phyloP scores from a whole-genome alignment of 2,329 filamentous ascomycete genomes.

The Fusarium cyanostomum region DNA sequence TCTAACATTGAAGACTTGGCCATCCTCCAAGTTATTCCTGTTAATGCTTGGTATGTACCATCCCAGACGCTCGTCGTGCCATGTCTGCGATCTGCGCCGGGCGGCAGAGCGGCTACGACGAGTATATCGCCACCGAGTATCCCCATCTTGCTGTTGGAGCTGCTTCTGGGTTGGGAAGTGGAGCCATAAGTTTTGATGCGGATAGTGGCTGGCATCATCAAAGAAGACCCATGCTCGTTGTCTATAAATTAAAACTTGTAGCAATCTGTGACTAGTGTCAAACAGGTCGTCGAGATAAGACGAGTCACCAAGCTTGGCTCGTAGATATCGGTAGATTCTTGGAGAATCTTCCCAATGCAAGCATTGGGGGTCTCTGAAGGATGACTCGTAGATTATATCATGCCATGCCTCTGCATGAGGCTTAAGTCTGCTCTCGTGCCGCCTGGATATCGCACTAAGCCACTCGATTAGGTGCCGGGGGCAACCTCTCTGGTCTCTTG shows the following conservation, averaged over 20 bases:
- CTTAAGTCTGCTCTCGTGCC: background rate
- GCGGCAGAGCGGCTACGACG: too few relatives aligned
- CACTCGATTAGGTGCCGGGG: background rate
- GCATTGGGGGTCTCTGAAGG: background rate
- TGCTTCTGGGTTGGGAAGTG: background rate
- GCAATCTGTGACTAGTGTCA: background rate
- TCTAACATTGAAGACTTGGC: too few relatives aligned
- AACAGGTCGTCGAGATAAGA: too few relatives aligned
- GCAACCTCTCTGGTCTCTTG: background rate
- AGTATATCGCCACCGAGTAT: background rate
- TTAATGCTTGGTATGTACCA: background rate
- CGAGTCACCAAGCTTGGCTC: background rate
- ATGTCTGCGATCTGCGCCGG: background rate
- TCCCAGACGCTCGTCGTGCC: background rate
- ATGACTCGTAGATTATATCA: background rate
- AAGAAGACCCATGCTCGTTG: slow-evolving; percentile 2
- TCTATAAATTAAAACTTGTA: background rate
- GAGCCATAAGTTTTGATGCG: background rate
- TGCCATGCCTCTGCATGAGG: background rate
- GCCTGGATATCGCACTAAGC: background rate
- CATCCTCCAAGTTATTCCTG: background rate
- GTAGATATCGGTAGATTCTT: background rate
- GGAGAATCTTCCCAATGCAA: background rate
- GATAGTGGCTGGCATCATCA: background rate
- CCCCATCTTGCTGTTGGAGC: background rate